Base-by-base conservation (phyloP, 768 basidiomycete genomes). In the Auricularia heimuer region DNA sequence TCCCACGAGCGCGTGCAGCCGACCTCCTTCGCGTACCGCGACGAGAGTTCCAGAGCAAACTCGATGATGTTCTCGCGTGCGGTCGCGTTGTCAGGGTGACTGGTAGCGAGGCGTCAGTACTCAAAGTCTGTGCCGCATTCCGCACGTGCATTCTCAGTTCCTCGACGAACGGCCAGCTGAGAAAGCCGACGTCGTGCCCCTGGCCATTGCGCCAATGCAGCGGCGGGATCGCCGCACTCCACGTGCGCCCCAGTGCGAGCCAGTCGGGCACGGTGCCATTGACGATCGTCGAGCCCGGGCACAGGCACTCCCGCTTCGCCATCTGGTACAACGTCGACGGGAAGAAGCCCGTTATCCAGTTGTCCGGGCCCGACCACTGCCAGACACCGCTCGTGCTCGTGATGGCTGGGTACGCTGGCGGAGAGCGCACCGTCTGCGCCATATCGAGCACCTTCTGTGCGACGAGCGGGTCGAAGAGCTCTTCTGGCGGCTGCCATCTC, bases 261-360 rank as follows among this genome's bases (percentile, higher is more conserved):
- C 87, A 90, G n/a, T 10, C 69, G 69, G 33, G 56, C 29, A 35
- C 69, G 69, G 33, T 73, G 73, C 73, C 78, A 56, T 80, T 73
- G 73, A 73, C 78, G 58, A 80, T 79, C 3, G 75, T 75, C 0
- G 78, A 67, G 21, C 75, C 73, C 18, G 68, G 69, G 68, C 87
- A 88, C 3, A 86, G 73, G 35, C 69, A 68, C 63, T 79, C 75
- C 24, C 88, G 79, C 51, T 79, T 77, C 70, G 86, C 79, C 63
- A 89, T 74, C 12, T 82, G 85, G 67, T 89, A 89, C 29, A 80
- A 73, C 2, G 82, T 82, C 8, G 79, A 78, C 0, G 86, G 85
- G 72, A 88, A 84, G 77, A 89, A 88, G 0, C 85, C 86, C 1
- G 85, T 81, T 0, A 86, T 86, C 86, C 87, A 88, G 2, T 81